Evolutionary conservation across 73 alveolate genomes (phyloP).

Genomic region (Blepharisma japonicum): DNA sequence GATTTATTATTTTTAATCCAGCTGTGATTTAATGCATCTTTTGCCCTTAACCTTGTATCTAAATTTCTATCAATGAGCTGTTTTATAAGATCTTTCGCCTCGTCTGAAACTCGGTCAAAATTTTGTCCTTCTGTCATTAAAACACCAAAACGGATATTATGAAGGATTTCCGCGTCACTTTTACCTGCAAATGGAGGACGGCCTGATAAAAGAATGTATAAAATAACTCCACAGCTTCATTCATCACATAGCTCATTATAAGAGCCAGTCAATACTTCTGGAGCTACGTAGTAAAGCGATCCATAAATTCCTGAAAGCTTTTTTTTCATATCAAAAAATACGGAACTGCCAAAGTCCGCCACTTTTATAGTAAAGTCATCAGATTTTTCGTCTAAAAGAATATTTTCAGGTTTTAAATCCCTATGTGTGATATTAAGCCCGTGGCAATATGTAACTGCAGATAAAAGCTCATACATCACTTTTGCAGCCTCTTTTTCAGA

Average conservation of each 20-base stretch:
- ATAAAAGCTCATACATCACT: constrained; percentile 60
- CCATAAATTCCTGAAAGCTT: constrained; percentile 42
- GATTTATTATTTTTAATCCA: background rate
- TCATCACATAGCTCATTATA: constrained; percentile 65
- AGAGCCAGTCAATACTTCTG: constrained; percentile 49
- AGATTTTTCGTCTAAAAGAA: constrained; percentile 68
- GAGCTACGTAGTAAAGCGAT: constrained; percentile 52
- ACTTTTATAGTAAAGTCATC: constrained; percentile 75
- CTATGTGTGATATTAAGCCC: constrained; percentile 86
- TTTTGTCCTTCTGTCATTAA: constrained; percentile 34
- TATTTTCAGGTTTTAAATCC: constrained; percentile 93
- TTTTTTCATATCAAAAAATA: constrained; percentile 27
- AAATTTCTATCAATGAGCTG: constrained; percentile 36
- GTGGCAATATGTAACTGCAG: constrained; percentile 85
- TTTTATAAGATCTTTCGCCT: constrained; percentile 47
- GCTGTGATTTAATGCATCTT: constrained; percentile 25
- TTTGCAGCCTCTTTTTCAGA: constrained; percentile 26
- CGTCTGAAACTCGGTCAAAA: constrained; percentile 34
- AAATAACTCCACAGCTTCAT: constrained; percentile 59
- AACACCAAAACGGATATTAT: constrained; percentile 34
- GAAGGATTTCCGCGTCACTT: constrained; percentile 38
- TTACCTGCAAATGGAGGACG: constrained; percentile 49
- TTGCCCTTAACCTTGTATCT: constrained; percentile 32
- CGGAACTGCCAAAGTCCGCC: constrained; percentile 83
- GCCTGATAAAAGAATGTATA: constrained; percentile 49